Base-by-base conservation (phyloP, 2,329 filamentous ascomycete genomes). In the Fusarium sterilihyphosum region DNA sequence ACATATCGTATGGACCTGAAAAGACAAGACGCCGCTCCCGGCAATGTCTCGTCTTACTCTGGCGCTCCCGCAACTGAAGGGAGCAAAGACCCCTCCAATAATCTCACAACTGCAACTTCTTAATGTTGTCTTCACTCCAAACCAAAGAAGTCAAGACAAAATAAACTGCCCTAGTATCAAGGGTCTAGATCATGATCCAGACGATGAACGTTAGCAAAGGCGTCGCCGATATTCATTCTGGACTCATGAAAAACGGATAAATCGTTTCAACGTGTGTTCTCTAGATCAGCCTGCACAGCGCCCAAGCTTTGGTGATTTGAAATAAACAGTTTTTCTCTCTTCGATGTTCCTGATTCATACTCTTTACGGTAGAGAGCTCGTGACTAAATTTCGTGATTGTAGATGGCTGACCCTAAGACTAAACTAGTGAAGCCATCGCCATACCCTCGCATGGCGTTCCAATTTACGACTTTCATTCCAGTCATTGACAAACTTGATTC, bases 381-480 rank as follows among this genome's bases (percentile, higher is more conserved):
- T 44, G 53, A 49, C 46, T 58, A 47, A 35, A 41, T 24, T 26
- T 35, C 14, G 33, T 33, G n/a, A 35, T 70, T 43, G 35, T 47
- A 56, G 33, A 57, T 47, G 49, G 40, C 46, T 43, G 31, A n/a
- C 41, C 17, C 50, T 40, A 38, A 49, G 24, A 49, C 49, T 46
- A 43, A 37, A 41, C 68, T 72, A 72, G 59, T 40, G 63, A 74
- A 72, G 73, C 67, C 47, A 74, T 72, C 38, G 14, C 61, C 24
- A 53, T 62, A 41, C 59, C 67, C 43, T 47, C 41, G 33, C 24
- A 44, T 70, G 52, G 73, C 66, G 70, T 69, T 71, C 33, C 29
- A 53, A 35, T 46, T 44, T 18, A 31, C 31, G 59, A 20, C 24
- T 31, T 47, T 6, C 73, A 75, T 75, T 75, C 73, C 73, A 76